Evolutionary conservation across 306 rosid species (phyloP).

Genomic region (Acmispon strigosus): DNA sequence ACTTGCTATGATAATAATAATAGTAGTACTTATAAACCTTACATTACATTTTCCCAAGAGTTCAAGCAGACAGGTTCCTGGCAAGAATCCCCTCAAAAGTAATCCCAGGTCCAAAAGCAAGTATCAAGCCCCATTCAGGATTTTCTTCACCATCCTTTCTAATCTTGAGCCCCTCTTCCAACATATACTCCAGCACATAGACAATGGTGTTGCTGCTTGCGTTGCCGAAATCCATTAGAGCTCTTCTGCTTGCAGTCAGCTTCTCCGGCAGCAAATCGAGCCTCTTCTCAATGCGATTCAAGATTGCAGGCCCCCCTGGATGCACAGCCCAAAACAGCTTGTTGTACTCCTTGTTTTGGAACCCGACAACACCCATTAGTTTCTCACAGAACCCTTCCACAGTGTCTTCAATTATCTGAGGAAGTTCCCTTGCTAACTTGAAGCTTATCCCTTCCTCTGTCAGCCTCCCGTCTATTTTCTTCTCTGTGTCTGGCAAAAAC

Average conservation of each 20-base stretch:
- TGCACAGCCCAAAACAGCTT: constrained; percentile 86
- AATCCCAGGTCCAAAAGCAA: constrained; percentile 94
- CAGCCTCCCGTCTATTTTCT: constrained; percentile 74
- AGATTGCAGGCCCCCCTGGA: constrained; percentile 89
- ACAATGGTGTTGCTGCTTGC: constrained; percentile 86
- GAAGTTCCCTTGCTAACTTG: constrained; percentile 75
- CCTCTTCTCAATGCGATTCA: constrained; percentile 70
- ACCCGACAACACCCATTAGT: constrained; percentile 41
- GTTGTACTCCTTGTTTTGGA: constrained; percentile 45
- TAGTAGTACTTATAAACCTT: neutral
- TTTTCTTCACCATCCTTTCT: constrained; percentile 35
- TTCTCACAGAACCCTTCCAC: constrained; percentile 68
- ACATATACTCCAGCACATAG: constrained; percentile 80
- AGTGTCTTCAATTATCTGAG: constrained; percentile 77
- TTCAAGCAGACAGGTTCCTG: constrained; percentile 50
- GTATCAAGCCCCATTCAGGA: constrained; percentile 74
- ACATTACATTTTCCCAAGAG: neutral
- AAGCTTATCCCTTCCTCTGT: constrained; percentile 92
- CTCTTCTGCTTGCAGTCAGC: constrained; percentile 66
- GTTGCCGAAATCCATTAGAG: constrained; percentile 80
- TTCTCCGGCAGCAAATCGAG: constrained; percentile 77
- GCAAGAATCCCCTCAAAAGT: constrained; percentile 87
- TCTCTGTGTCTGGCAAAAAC: constrained; percentile 68
- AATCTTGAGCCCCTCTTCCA: constrained; percentile 53
- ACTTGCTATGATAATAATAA: neutral